Percentiles rank a stretch among this genome's conserved stretches.
These are phyloP conservation scores for Russula compacta DNA, from an alignment of 768 basidiomycete species.

Conservation along the genomic window DNA sequence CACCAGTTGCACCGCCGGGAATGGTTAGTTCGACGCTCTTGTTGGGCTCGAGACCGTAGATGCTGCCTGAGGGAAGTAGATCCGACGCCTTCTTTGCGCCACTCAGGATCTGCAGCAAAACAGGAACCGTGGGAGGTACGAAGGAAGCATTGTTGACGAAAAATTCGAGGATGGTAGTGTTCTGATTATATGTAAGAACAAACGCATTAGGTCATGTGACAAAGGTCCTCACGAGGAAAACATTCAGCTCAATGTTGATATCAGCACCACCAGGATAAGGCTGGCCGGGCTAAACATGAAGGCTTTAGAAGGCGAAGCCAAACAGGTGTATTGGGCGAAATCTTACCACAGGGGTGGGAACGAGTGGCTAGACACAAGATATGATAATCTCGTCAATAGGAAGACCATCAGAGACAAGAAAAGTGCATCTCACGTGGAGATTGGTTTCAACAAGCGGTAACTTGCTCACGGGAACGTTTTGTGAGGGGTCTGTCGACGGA, in stretches of 20 bases:
- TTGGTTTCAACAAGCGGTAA: constrained; percentile 20
- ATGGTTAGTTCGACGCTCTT: constrained; percentile 40
- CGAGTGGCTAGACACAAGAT: constrained; percentile 13
- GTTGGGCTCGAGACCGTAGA: constrained; percentile 40
- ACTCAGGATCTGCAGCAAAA: constrained; percentile 51
- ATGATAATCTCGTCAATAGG: not conserved
- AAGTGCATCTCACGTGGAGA: constrained; percentile 13
- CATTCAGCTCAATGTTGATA: constrained; percentile 17
- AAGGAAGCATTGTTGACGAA: constrained; percentile 31
- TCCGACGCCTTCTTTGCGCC: constrained; percentile 39
- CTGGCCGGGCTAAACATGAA: constrained; percentile 19
- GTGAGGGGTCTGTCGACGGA: constrained; percentile 24
- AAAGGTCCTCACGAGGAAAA: constrained; percentile 14
- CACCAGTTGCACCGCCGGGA: constrained; percentile 34
- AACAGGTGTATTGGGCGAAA: not conserved
- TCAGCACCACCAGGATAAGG: constrained; percentile 22
- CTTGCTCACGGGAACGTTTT: not conserved
- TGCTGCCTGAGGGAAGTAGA: constrained; percentile 40
- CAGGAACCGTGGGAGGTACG: constrained; percentile 37
- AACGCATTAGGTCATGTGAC: not conserved
- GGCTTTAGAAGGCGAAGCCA: not conserved
- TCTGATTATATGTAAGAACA: constrained; percentile 1
- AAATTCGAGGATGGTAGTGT: constrained; percentile 19
- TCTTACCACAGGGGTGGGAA: constrained; percentile 3
- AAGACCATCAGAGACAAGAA: not conserved